A percentile compares a stretch with the other conserved stretches of the same genome.
Evolutionary conservation across 2,329 filamentous ascomycete genomes (phyloP).

Genomic region (Pestalotiopsis sp.): DNA sequence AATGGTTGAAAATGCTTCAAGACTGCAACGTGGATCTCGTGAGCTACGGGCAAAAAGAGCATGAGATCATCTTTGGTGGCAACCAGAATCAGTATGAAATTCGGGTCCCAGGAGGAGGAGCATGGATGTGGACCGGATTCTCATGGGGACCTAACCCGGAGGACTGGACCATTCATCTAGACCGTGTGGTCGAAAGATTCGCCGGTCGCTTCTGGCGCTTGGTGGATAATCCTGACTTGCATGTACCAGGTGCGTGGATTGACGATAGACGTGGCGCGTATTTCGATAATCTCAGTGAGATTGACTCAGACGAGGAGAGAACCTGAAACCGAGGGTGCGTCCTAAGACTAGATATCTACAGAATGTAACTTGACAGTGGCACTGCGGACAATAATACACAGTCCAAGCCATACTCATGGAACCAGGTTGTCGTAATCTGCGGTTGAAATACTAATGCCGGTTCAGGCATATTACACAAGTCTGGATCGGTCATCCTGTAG

Average conservation of each 20-base stretch:
- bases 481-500: too few species aligned
- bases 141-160: not conserved
- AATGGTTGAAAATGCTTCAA: not conserved
- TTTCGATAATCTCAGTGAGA: too few species aligned
- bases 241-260: not conserved
- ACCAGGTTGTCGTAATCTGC: too few species aligned
- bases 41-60: not conserved
- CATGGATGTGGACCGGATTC: not conserved
- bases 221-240: not conserved
- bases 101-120: accelerated
- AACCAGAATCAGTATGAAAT: too few species aligned
- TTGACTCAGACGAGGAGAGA: too few species aligned
- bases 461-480: too few species aligned
- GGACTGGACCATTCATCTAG: not conserved
- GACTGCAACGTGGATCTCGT: not conserved
- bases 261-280: not conserved
- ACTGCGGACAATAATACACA: too few species aligned
- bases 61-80: not conserved
- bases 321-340: too few species aligned
- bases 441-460: too few species aligned
- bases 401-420: too few species aligned
- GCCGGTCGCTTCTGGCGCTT: not conserved
- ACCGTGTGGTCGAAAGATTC: not conserved
- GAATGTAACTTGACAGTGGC: too few species aligned
- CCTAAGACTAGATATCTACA: not conserved